These are phyloP conservation scores for Eustoma russellianum DNA, from an alignment of 257 asterid genomes.

Conservation along the genomic window DNA sequence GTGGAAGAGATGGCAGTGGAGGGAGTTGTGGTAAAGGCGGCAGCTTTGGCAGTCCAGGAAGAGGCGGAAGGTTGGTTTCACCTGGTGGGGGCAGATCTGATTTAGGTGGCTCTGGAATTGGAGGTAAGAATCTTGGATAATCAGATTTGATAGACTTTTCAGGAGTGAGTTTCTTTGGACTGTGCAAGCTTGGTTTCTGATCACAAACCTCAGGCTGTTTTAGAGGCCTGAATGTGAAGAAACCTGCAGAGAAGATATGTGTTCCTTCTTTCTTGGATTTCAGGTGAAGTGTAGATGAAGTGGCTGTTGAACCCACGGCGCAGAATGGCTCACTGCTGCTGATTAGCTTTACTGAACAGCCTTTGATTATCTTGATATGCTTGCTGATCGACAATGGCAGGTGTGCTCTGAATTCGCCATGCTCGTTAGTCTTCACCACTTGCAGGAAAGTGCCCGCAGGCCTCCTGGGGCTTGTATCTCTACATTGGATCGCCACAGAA, in stretches of 20 bases:
- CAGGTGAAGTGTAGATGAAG: conserved; percentile 42
- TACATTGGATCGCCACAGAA: conserved; percentile 66
- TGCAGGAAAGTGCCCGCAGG: conserved; percentile 21
- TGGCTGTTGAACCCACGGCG: conserved; percentile 51
- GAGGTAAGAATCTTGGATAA: conserved; percentile 41
- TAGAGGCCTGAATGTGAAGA: conserved; percentile 70
- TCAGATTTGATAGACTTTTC: conserved; percentile 19
- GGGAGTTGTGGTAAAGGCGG: conserved; percentile 56
- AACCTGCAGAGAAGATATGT: conserved; percentile 73
- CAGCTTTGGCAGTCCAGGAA: conserved; percentile 31
- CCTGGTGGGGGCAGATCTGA: conserved; percentile 13
- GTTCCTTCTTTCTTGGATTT: conserved; percentile 49
- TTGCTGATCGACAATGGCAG: conserved; percentile 60
- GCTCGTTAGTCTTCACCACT: conserved; percentile 49
- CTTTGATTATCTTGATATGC: conserved; percentile 48
- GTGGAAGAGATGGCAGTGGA: conserved; percentile 49
- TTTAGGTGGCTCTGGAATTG: conserved; percentile 27
- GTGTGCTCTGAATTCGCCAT: conserved; percentile 60
- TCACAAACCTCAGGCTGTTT: conserved; percentile 53
- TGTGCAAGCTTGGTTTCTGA: conserved; percentile 34
- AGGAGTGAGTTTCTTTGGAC: conserved; percentile 3
- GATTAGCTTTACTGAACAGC: conserved; percentile 58
- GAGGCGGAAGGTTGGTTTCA: conserved; percentile 27
- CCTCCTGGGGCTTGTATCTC: conserved; percentile 11
- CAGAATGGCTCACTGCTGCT: conserved; percentile 65